A percentile compares a stretch with the other conserved stretches of the same genome.
Conservation (phyloP, 2,329 filamentous ascomycete genomes). For the Aplosporella prunicola region DNA sequence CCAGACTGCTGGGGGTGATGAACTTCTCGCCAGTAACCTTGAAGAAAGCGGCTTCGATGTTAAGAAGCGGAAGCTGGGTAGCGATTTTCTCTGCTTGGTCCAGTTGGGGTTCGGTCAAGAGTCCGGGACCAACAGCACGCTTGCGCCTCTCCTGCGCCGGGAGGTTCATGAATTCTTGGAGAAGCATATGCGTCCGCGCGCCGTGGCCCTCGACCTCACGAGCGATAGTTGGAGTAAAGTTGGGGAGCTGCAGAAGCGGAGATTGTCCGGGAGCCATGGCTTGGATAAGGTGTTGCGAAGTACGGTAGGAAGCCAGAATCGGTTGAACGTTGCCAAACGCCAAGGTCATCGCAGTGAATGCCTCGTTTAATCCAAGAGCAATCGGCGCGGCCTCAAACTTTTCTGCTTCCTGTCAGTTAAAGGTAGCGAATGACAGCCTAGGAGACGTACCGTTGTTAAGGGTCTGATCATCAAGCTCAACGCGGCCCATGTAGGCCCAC, state of each 20-base stretch:
- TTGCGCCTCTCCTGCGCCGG: constrained; percentile 64
- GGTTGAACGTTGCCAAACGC: constrained; percentile 78
- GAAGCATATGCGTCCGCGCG: constrained; percentile 54
- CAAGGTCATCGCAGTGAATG: constrained; percentile 77
- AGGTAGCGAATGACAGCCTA: not conserved
- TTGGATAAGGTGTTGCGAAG: constrained; percentile 82
- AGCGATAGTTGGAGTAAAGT: constrained; percentile 60
- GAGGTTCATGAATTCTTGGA: constrained; percentile 84
- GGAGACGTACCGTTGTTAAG: constrained; percentile 53
- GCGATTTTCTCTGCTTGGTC: constrained; percentile 65
- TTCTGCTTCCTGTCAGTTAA: constrained; percentile 37
- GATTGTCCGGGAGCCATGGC: constrained; percentile 75
- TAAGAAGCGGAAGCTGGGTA: constrained; percentile 71
- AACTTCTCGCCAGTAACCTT: constrained; percentile 93
- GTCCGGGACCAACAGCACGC: constrained; percentile 58
- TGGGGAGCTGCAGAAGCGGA: constrained; percentile 82
- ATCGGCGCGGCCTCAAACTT: constrained; percentile 87
- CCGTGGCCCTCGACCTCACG: constrained; percentile 61
- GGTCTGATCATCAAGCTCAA: constrained; percentile 69
- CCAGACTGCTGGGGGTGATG: constrained; percentile 84
- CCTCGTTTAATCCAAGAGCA: constrained; percentile 73
- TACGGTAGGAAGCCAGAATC: constrained; percentile 70
- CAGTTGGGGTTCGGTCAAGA: constrained; percentile 70
- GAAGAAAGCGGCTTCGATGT: constrained; percentile 91
- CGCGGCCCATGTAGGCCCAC: constrained; percentile 88